Evolutionary conservation across 345 rosid species (phyloP), one percentile per base, ranked within the genome.

Genomic region (Turritis glabra): DNA sequence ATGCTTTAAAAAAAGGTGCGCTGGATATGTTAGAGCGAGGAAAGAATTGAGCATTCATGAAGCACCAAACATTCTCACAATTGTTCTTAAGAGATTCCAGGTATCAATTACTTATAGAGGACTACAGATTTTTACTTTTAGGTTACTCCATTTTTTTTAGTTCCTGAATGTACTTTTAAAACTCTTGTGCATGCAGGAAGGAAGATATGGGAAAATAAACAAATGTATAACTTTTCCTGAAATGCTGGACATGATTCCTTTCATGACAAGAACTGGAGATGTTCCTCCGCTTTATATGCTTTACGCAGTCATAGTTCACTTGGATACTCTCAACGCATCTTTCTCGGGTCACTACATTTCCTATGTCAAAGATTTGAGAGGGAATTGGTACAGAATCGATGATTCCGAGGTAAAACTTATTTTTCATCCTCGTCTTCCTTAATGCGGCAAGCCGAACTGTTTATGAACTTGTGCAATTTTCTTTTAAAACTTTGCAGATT

Each of bases 61-160:
- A 80, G 92, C 97, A 33, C 97, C 97, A 41, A 90, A 90, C 79
- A 84, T 90, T 64, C 87, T 90, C 80, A 90, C 97, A 15, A 90
- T 90, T 80, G 97, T 90, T 69, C 84, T 90, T 67, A 90, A 90
- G 87, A 83, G 97, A 82, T 90, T 88, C 81, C 89, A 87, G 93
- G 97, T 90, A 82, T 64, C 38, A 38, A 9, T 44, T 76, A 46
- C 12, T 27, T 19, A 2, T 38, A 47, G 55, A 14, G 38, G 79
- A n/a, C 44, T 17, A 51, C 35, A 54, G 12, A 14, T 25, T 63
- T 1, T 32, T 13, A 18, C 35, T 77, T 27, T 53, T 77, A 4
- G 8, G 13, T 57, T 26, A 11, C 23, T 54, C 43, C 58, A 37
- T 17, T 29, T 41, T 15, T 27, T 2, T 4, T 8, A 19, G 6